Conservation (phyloP, 371 early-diverging fungal genomes). For the Mucor plumbeus region DNA sequence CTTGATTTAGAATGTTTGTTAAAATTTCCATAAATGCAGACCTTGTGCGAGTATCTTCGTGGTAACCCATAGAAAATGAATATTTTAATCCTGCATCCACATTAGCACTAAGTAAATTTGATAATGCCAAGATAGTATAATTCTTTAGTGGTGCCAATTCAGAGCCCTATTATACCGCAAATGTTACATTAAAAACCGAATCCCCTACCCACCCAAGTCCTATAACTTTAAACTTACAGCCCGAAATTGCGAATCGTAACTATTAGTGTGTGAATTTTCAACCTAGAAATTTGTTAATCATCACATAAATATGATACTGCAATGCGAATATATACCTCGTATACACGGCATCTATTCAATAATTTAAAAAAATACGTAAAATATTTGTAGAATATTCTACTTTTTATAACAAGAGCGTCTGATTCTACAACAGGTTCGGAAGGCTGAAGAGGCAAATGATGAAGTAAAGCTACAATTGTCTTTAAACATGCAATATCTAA, state of each 20-base stretch:
- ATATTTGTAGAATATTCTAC: constrained; percentile 78
- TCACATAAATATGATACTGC: no score
- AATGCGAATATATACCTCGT: constrained; percentile 37
- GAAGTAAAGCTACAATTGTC: constrained; percentile 76
- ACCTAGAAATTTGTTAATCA: constrained; percentile 10
- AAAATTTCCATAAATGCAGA: constrained; percentile 89
- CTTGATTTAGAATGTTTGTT: constrained; percentile 83
- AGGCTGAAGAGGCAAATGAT: constrained; percentile 81
- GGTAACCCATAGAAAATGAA: constrained; percentile 86
- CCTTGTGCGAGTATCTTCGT: constrained; percentile 83
- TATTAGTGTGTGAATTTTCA: constrained; percentile 18
- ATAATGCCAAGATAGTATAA: constrained; percentile 80
- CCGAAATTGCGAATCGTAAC: constrained; percentile 15
- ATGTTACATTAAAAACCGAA: neutral
- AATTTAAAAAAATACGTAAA: constrained; percentile 84
- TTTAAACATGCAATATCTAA: constrained; percentile 81
- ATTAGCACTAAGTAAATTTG: constrained; percentile 87
- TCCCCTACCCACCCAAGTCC: no score
- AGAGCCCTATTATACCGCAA: constrained; percentile 32
- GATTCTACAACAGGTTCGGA: constrained; percentile 62
- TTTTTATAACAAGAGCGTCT: constrained; percentile 64
- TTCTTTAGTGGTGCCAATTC: constrained; percentile 73
- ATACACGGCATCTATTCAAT: constrained; percentile 76
- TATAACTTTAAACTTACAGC: constrained; percentile 14
- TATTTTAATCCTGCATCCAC: constrained; percentile 87